A percentile compares a stretch with the other conserved stretches of the same genome.
Conservation (phyloP, 208 protist species). For the Wallacemonas sp. region DNA sequence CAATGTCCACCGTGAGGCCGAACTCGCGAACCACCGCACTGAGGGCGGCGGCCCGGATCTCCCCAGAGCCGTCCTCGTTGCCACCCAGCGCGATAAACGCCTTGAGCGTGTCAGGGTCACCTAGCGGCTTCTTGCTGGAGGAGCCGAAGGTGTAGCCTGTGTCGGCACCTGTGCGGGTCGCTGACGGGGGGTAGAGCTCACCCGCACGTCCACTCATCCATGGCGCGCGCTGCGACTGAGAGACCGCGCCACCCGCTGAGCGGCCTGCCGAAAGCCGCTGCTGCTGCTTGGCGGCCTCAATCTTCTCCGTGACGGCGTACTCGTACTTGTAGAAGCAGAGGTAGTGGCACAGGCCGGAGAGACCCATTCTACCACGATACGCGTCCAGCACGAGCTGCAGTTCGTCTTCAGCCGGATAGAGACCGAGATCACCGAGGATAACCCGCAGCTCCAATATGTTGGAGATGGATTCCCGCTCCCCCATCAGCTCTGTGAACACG, state of each 20-base stretch:
- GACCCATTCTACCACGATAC: conserved; percentile 58
- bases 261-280: background rate
- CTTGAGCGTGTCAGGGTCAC: conserved; percentile 61
- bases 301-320: conserved; percentile 13
- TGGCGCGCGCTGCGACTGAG: background rate
- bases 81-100: conserved; percentile 85
- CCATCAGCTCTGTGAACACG: conserved; percentile 39
- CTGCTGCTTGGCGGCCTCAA: conserved; percentile 17
- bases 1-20: conserved; percentile 79
- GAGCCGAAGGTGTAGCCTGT: conserved; percentile 9
- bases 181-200: conserved; percentile 8
- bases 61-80: conserved; percentile 59
- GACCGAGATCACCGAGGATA: conserved; percentile 63
- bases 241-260: background rate
- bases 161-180: conserved; percentile 1
- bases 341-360: conserved; percentile 62
- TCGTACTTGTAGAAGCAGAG: conserved; percentile 83
- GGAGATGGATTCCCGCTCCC: conserved; percentile 66
- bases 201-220: background rate
- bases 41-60: conserved; percentile 41
- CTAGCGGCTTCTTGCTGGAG: background rate
- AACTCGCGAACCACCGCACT: conserved; percentile 61
- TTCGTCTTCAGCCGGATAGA: conserved; percentile 73
- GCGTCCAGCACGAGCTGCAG: conserved; percentile 52
- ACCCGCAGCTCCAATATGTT: conserved; percentile 69